A percentile compares a stretch with the other conserved stretches of the same genome.
Conservation (phyloP, 306 rosid genomes). For the Ammopiptanthus mongolicus region DNA sequence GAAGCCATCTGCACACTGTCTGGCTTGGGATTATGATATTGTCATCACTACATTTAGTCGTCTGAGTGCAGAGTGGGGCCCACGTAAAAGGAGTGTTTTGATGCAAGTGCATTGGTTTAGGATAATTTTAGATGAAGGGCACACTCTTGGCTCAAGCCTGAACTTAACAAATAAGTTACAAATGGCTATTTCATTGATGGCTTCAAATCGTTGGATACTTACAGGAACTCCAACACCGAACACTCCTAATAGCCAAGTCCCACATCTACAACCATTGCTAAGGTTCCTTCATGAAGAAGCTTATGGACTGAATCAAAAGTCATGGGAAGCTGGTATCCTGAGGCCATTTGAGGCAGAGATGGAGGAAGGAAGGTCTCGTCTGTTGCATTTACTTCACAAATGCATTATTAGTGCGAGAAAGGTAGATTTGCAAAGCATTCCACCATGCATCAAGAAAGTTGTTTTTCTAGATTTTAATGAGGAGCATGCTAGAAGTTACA, state of each 20-base stretch:
- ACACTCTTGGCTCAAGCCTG: constrained; percentile 94
- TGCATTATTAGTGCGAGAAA: constrained; percentile 95
- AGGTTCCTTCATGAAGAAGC: constrained; percentile 95
- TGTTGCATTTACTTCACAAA: constrained; percentile 70
- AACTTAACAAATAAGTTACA: constrained; percentile 91
- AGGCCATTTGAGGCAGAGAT: constrained; percentile 95
- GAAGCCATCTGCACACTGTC: constrained; percentile 76
- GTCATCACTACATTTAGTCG: constrained; percentile 91
- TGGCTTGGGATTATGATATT: constrained; percentile 96
- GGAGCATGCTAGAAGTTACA: constrained; percentile 88
- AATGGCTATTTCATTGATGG: constrained; percentile 88
- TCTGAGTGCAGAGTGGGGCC: constrained; percentile 89
- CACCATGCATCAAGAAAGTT: constrained; percentile 82
- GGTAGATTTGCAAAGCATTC: constrained; percentile 69
- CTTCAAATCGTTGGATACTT: constrained; percentile 94
- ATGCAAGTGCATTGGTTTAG: constrained; percentile 94
- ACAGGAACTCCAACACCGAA: constrained; percentile 98
- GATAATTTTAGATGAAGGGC: constrained; percentile 93
- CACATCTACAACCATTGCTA: constrained; percentile 91
- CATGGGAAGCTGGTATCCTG: constrained; percentile 95
- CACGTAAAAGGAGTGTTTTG: constrained; percentile 64
- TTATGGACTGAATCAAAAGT: constrained; percentile 78
- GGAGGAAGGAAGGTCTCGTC: constrained; percentile 89
- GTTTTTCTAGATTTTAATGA: constrained; percentile 65
- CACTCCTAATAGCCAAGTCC: constrained; percentile 89